Percentiles rank a stretch among this genome's conserved stretches.
Conservation (phyloP, 805 yeast genomes). For the Myxozyma neglecta region DNA sequence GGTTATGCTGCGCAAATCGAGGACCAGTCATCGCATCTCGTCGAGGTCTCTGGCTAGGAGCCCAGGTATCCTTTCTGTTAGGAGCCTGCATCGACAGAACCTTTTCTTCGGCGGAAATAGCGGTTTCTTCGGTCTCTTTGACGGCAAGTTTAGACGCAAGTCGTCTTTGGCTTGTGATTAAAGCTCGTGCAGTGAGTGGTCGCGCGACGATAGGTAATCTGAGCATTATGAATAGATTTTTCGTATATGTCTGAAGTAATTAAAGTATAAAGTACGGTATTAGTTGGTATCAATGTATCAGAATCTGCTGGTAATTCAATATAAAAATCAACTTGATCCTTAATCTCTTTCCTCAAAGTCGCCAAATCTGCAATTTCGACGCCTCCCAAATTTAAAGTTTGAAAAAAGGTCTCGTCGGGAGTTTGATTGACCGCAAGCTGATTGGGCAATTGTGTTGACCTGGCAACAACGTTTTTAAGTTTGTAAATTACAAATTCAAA, state of each 20-base stretch:
- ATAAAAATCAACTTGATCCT: not conserved
- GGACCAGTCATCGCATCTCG: constrained; percentile 57
- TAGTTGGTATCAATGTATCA: not conserved
- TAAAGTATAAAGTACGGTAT: not conserved
- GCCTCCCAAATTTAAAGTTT: not conserved
- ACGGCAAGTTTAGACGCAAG: constrained; percentile 10
- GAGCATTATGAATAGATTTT: not conserved
- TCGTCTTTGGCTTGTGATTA: not conserved
- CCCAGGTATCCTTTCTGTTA: constrained; percentile 70
- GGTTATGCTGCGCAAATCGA: constrained; percentile 70
- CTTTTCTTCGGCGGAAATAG: constrained; percentile 18
- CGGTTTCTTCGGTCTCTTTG: constrained; percentile 1
- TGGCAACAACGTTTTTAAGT: constrained; percentile 5
- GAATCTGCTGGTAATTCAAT: too few relatives aligned
- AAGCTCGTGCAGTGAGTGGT: constrained; percentile 5
- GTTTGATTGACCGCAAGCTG: constrained; percentile 7
- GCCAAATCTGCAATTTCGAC: not conserved
- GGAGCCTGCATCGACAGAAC: constrained; percentile 61
- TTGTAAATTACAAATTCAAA: not conserved
- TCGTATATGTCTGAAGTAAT: not conserved
- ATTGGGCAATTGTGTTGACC: constrained; percentile 8
- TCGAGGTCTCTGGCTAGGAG: constrained; percentile 64
- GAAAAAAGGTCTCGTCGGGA: not conserved
- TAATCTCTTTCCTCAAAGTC: not conserved
- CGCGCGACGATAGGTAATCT: constrained; percentile 2